These are phyloP conservation scores for Arthrobotrys sphaeroides DNA, from an alignment of 2,329 filamentous ascomycete genomes.

Conservation along the genomic window DNA sequence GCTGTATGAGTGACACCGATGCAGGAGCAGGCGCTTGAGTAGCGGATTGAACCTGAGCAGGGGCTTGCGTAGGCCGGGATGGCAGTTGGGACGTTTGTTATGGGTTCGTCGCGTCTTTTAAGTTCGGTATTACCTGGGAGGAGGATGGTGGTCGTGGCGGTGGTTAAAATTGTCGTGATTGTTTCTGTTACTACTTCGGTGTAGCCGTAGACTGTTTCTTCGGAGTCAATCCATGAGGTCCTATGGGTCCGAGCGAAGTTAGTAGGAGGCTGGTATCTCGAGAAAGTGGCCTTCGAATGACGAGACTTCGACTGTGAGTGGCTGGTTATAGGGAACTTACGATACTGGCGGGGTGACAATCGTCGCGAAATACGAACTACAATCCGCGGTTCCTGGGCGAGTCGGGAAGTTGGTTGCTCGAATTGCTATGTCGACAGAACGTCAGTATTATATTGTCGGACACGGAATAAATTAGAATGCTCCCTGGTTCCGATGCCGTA, in stretches of 20 bases:
- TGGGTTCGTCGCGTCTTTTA: background rate
- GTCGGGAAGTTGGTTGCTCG: constrained; percentile 12
- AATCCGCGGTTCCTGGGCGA: constrained; percentile 15
- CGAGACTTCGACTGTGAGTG: no score
- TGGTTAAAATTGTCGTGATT: background rate
- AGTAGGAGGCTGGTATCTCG: no score
- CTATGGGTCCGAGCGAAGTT: background rate
- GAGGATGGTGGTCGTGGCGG: background rate
- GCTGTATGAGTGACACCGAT: constrained; percentile 18
- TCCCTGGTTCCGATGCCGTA: background rate
- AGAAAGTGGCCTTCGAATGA: no score
- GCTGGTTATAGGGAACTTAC: background rate
- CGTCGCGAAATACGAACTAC: constrained; percentile 28
- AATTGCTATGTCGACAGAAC: constrained; percentile 1
- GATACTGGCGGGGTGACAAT: constrained; percentile 15
- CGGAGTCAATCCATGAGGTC: background rate
- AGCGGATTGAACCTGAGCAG: constrained; percentile 13
- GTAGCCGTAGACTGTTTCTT: background rate
- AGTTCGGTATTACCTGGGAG: background rate
- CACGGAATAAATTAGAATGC: background rate
- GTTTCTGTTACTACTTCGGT: constrained; percentile 1
- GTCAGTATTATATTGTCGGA: background rate
- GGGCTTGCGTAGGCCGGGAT: constrained; percentile 23
- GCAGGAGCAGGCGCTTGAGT: constrained; percentile 22
- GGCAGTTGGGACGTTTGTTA: background rate